These are phyloP conservation scores for Pseudomassariella vexata DNA, from an alignment of 2,329 filamentous ascomycete species.

Conservation along the genomic window DNA sequence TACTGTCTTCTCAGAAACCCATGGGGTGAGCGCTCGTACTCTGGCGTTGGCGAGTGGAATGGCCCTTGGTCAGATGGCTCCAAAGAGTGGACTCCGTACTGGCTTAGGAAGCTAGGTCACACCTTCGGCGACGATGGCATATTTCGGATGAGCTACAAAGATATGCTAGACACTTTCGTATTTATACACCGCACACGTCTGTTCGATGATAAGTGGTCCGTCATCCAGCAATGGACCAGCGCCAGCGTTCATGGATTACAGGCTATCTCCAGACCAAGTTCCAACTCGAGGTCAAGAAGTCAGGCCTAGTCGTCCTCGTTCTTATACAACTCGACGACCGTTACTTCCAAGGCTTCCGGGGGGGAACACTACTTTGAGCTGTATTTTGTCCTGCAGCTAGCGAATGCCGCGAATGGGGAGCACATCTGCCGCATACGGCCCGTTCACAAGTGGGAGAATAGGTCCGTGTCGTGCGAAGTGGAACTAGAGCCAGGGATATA, in stretches of 20 bases:
- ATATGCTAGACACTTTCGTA: slow-evolving; percentile 38
- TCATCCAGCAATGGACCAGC: slow-evolving; percentile 38
- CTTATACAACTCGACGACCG: slow-evolving; percentile 14
- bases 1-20: slow-evolving; percentile 49
- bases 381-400: slow-evolving; percentile 33
- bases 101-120: slow-evolving; percentile 61
- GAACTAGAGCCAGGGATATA: slow-evolving; percentile 63
- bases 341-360: slow-evolving; percentile 5
- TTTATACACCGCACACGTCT: slow-evolving; percentile 39
- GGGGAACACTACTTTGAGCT: slow-evolving; percentile 3
- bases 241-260: slow-evolving; percentile 37
- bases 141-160: slow-evolving; percentile 40
- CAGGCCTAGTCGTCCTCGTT: slow-evolving; percentile 36
- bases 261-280: slow-evolving; percentile 40
- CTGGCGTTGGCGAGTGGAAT: slow-evolving; percentile 54
- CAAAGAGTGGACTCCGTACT: slow-evolving; percentile 68
- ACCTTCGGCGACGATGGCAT: slow-evolving; percentile 63
- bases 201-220: slow-evolving; percentile 39
- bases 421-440: slow-evolving; percentile 28
- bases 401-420: slow-evolving; percentile 16
- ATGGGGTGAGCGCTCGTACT: slow-evolving; percentile 53
- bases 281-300: slow-evolving; percentile 32
- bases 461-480: slow-evolving; percentile 68
- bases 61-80: slow-evolving; percentile 70
- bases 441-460: slow-evolving; percentile 38